Percentiles rank a stretch among this genome's conserved stretches.
These are phyloP conservation scores for baker's yeast (Saccharomyces cerevisiae) DNA, from an alignment of 805 yeast species.

Conservation along the genomic window DNA sequence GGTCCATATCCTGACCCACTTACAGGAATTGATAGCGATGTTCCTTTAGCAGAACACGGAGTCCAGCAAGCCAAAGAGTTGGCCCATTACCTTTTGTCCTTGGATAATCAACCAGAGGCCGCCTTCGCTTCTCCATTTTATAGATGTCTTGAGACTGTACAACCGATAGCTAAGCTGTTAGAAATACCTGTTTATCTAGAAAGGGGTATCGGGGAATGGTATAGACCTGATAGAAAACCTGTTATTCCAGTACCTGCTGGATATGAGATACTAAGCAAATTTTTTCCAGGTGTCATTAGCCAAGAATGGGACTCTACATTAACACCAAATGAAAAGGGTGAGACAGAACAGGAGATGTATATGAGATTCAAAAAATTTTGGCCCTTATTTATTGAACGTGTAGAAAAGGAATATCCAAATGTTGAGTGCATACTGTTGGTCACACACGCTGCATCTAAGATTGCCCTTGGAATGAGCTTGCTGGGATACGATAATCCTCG, in stretches of 20 bases:
- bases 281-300: conserved; percentile 44
- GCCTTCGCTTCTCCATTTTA: conserved; percentile 80
- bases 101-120: conserved; percentile 54
- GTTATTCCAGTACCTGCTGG: conserved; percentile 65
- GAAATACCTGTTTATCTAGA: conserved; percentile 59
- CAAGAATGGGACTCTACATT: conserved; percentile 46
- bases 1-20: conserved; percentile 73
- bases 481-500: conserved; percentile 44
- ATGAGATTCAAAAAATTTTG: conserved; percentile 51
- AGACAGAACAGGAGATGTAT: conserved; percentile 62
- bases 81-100: conserved; percentile 47
- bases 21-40: conserved; percentile 86
- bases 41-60: conserved; percentile 82
- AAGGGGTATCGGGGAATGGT: conserved; percentile 90
- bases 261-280: conserved; percentile 37
- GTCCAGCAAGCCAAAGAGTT: conserved; percentile 78
- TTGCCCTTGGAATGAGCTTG: conserved; percentile 75
- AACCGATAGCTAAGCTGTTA: conserved; percentile 56
- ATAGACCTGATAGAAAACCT: conserved; percentile 50
- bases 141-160: conserved; percentile 76
- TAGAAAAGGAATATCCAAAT: conserved; percentile 51
- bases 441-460: conserved; percentile 90
- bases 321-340: conserved; percentile 62
- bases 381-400: conserved; percentile 44
- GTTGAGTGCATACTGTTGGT: conserved; percentile 60